Evolutionary conservation across 1,139 yeast genomes (phyloP).

Genomic region (Petasospora rhodanensis): DNA sequence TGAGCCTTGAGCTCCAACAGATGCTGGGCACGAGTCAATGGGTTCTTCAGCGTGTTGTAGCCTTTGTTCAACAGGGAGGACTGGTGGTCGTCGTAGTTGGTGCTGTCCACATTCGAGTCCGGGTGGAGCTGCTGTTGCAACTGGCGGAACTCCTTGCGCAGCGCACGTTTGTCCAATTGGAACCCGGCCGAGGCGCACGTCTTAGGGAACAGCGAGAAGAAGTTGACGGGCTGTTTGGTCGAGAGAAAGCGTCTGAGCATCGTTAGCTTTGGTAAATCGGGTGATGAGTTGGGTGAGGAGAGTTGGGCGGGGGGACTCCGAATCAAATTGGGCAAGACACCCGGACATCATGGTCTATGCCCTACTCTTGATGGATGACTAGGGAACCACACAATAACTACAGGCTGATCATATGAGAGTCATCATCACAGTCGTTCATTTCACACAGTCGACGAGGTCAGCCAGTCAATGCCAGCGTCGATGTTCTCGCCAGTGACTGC

Average conservation of each 20-base stretch:
- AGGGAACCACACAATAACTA: no score
- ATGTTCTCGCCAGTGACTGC: conserved; percentile 12
- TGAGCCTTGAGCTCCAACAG: conserved; percentile 36
- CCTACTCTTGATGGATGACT: no score
- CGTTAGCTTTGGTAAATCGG: no score
- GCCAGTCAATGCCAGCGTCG: conserved; percentile 9
- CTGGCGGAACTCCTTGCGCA: conserved; percentile 69
- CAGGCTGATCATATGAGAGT: no score
- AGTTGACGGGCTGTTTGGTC: conserved; percentile 22
- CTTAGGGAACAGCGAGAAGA: conserved; percentile 66
- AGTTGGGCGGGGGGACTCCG: no score
- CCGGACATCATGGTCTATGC: no score
- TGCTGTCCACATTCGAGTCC: conserved; percentile 36
- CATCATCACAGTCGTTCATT: no score
- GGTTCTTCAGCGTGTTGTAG: conserved; percentile 63
- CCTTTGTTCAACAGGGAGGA: conserved; percentile 70
- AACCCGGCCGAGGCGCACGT: conserved; percentile 50
- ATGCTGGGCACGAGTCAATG: conserved; percentile 66
- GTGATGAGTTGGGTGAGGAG: no score
- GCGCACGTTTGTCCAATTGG: conserved; percentile 44
- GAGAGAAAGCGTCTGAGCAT: conserved; percentile 9
- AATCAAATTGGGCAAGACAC: no score
- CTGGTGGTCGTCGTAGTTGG: conserved; percentile 26
- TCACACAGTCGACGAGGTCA: no score
- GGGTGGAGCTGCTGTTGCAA: conserved; percentile 81